phyloP scores from a whole-genome alignment of 2,329 filamentous ascomycete species.

The Phialophora chinensis region DNA sequence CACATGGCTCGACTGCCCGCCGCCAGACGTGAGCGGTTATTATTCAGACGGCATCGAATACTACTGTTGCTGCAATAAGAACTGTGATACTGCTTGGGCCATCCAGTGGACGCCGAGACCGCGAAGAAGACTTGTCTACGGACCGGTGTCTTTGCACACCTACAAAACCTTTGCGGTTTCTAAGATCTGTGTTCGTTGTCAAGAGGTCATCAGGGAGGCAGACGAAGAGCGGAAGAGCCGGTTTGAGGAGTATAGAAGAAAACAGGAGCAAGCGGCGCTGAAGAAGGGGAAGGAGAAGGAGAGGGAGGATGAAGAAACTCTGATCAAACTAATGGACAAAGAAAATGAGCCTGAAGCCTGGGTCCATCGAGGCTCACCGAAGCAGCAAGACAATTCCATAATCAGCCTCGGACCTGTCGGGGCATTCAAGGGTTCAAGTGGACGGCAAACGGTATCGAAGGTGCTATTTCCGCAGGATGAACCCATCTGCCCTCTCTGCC shows the following conservation, averaged over 20 bases:
- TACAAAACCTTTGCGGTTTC: constrained; percentile 9
- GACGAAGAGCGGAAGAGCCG: background rate
- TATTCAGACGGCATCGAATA: constrained; percentile 13
- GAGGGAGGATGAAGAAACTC: background rate
- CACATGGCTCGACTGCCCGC: background rate
- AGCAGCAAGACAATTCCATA: background rate
- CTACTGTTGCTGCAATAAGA: constrained; percentile 14
- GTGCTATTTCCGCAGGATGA: background rate
- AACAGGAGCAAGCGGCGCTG: background rate
- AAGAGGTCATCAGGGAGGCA: background rate
- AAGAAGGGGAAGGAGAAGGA: background rate
- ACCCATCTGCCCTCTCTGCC: background rate
- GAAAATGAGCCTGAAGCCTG: background rate
- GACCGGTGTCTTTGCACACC: background rate
- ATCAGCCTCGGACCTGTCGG: background rate
- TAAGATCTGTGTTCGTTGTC: background rate
- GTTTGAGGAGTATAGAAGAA: background rate
- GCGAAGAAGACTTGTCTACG: background rate
- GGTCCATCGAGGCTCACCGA: background rate
- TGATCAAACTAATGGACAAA: background rate
- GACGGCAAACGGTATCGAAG: background rate
- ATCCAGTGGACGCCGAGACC: constrained; percentile 10
- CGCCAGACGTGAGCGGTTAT: background rate
- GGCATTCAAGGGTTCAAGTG: background rate
- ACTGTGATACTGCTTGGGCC: constrained; percentile 14